Percentiles rank a stretch among this genome's conserved stretches.
Evolutionary conservation across 768 basidiomycete genomes (phyloP).

Genomic region (Leccinum rimulosum): DNA sequence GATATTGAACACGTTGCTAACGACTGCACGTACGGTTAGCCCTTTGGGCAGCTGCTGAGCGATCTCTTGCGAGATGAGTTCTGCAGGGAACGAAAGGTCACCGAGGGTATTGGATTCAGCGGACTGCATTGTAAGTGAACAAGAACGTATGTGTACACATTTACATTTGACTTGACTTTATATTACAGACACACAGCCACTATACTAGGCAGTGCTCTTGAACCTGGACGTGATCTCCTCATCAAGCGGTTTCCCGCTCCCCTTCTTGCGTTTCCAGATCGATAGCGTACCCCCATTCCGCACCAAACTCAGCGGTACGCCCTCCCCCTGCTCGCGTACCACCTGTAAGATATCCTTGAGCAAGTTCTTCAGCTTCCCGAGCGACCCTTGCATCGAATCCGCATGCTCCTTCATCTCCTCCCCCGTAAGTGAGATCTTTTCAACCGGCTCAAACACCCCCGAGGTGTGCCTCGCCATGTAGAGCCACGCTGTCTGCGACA

Average conservation of each 20-base stretch:
- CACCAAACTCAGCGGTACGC: slow-evolving; percentile 55
- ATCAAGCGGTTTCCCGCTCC: slow-evolving; percentile 18
- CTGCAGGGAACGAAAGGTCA: slow-evolving; percentile 74
- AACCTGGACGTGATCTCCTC: slow-evolving; percentile 26
- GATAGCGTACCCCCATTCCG: slow-evolving; percentile 41
- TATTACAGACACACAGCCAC: slow-evolving; percentile 14
- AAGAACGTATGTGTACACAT: not conserved
- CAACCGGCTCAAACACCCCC: slow-evolving; percentile 50
- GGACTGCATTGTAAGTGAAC: slow-evolving; percentile 5
- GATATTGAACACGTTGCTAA: not conserved
- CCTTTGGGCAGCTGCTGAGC: slow-evolving; percentile 53
- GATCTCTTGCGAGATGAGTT: slow-evolving; percentile 68
- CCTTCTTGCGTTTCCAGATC: slow-evolving; percentile 46
- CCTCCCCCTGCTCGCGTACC: slow-evolving; percentile 50
- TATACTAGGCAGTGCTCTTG: not conserved
- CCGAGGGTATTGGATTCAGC: slow-evolving; percentile 58
- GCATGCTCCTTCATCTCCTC: slow-evolving; percentile 24
- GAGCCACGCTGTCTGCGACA: slow-evolving; percentile 64
- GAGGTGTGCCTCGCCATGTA: slow-evolving; percentile 56
- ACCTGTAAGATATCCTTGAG: slow-evolving; percentile 42
- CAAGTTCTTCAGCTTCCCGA: slow-evolving; percentile 28
- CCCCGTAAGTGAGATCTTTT: slow-evolving; percentile 43
- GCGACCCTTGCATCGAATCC: slow-evolving; percentile 16
- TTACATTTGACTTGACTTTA: not conserved
- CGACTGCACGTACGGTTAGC: slow-evolving; percentile 24